A percentile compares a stretch with the other conserved stretches of the same genome.
These are phyloP conservation scores for Suhomyces sp. DNA, from an alignment of 805 yeast species.

Conservation along the genomic window DNA sequence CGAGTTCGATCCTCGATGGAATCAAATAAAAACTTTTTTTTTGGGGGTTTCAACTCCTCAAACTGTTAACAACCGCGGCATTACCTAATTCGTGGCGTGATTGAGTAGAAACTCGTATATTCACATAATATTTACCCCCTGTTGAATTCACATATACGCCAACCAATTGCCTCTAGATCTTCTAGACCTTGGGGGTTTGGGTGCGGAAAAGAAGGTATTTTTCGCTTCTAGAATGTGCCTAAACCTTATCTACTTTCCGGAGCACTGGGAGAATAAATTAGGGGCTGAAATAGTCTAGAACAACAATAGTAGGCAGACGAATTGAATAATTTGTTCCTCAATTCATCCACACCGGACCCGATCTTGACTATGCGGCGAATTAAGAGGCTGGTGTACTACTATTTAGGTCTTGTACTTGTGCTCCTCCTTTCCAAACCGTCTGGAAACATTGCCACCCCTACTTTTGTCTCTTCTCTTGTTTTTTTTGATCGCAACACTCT, in stretches of 20 bases:
- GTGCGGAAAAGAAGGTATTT: not conserved
- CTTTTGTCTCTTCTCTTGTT: not conserved
- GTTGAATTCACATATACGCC: not conserved
- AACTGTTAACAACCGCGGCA: no score
- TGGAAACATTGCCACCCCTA: conserved; percentile 9
- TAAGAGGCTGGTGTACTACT: not conserved
- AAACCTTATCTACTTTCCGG: not conserved
- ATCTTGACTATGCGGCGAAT: not conserved
- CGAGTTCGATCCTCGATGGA: conserved; percentile 22
- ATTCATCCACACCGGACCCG: not conserved
- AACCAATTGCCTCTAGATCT: no score
- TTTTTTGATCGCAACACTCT: not conserved
- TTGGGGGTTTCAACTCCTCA: no score
- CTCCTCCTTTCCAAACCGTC: conserved; percentile 7
- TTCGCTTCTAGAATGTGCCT: not conserved
- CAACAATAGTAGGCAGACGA: not conserved
- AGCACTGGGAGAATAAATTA: not conserved
- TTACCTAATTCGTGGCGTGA: no score
- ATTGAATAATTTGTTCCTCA: not conserved
- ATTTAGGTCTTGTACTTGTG: not conserved
- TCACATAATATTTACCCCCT: not conserved
- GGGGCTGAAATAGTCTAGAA: not conserved
- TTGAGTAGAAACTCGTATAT: not conserved
- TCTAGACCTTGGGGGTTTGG: not conserved
- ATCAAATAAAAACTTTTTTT: conserved; percentile 7